Percentiles rank a stretch among this genome's conserved stretches.
These are phyloP conservation scores for Rhododendron ovatum DNA, from an alignment of 148 eudicot genomes.

Conservation along the genomic window DNA sequence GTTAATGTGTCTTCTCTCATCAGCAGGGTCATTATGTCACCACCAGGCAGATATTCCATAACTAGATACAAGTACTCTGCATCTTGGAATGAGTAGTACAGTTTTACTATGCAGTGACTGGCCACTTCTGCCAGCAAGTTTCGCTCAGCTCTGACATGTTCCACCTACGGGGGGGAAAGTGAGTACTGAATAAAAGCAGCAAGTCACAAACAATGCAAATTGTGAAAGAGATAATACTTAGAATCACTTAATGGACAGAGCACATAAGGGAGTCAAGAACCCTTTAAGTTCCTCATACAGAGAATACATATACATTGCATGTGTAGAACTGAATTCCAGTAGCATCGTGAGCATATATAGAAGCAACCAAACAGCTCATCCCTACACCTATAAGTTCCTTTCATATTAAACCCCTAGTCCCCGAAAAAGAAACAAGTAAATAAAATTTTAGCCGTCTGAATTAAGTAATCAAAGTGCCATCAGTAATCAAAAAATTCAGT, in stretches of 20 bases:
- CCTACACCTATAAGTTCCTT: background rate
- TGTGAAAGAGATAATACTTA: background rate
- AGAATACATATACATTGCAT: background rate
- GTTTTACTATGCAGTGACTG: slow-evolving; percentile 62
- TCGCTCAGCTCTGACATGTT: slow-evolving; percentile 73
- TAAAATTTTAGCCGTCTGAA: background rate
- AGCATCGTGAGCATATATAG: background rate
- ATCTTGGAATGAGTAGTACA: slow-evolving; percentile 73
- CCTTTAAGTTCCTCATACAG: background rate
- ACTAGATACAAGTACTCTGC: slow-evolving; percentile 58
- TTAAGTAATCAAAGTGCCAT: background rate
- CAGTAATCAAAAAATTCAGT: background rate
- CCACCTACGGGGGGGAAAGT: slow-evolving; percentile 29
- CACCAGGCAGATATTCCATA: slow-evolving; percentile 82
- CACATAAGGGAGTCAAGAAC: background rate
- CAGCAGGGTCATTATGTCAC: slow-evolving; percentile 71
- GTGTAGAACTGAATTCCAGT: background rate
- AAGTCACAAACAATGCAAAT: background rate
- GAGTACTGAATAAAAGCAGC: background rate
- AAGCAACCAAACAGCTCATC: background rate
- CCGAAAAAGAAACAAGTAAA: background rate
- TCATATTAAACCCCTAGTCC: background rate
- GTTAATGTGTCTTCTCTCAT: slow-evolving; percentile 71
- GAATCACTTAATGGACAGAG: background rate
- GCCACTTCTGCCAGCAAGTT: slow-evolving; percentile 73